Conservation (phyloP, 2,329 filamentous ascomycete genomes). For the Exophiala bonariae region DNA sequence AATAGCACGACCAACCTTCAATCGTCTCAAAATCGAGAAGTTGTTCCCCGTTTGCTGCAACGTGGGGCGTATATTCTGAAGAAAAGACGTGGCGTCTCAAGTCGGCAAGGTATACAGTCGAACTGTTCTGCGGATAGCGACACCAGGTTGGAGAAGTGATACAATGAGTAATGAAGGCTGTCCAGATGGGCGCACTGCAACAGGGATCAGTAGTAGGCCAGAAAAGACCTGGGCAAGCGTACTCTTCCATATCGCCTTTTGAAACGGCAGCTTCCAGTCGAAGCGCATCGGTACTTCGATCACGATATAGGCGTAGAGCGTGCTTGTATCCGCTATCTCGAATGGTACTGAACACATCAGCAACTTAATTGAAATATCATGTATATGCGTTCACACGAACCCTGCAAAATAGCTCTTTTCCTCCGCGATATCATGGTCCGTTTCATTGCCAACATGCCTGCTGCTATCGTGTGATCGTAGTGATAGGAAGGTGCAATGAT, state of each 20-base stretch:
- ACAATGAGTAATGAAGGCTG: conserved; percentile 54
- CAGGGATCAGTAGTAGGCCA: conserved; percentile 2
- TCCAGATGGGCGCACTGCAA: conserved; percentile 60
- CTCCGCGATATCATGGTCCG: conserved; percentile 51
- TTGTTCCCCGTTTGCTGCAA: conserved; percentile 37
- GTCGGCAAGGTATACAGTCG: conserved; percentile 50
- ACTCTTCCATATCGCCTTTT: conserved; percentile 53
- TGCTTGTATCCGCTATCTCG: conserved; percentile 53
- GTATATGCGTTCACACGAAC: conserved; percentile 36
- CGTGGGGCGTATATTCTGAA: conserved; percentile 48
- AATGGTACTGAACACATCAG: conserved; percentile 45
- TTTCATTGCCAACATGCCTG: conserved; percentile 35
- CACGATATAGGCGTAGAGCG: conserved; percentile 55
- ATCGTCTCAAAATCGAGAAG: conserved; percentile 39
- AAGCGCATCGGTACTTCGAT: conserved; percentile 52
- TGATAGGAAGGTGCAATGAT: conserved; percentile 58
- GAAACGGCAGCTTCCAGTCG: conserved; percentile 58
- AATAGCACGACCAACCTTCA: conserved; percentile 30
- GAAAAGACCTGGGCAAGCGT: conserved; percentile 15
- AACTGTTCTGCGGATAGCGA: conserved; percentile 32
- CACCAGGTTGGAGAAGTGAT: conserved; percentile 51
- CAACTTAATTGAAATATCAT: too few relatives aligned
- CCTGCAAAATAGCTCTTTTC: conserved; percentile 52
- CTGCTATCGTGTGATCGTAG: conserved; percentile 57
- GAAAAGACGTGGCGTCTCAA: conserved; percentile 56